These are phyloP conservation scores for Pinus taeda DNA, from an alignment of 75 land plant species.

Conservation along the genomic window DNA sequence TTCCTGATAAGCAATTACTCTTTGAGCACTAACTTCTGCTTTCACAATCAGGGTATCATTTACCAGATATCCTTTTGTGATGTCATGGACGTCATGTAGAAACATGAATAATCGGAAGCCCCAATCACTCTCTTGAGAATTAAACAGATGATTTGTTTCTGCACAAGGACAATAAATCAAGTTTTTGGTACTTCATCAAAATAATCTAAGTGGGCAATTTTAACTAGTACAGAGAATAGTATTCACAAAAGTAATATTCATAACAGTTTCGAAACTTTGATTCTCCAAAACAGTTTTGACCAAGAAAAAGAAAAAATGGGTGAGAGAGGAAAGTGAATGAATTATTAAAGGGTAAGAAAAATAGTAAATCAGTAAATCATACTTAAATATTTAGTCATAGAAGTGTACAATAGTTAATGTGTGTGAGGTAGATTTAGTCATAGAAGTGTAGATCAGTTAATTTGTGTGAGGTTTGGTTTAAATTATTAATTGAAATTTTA, in stretches of 20 bases:
- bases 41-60: conserved; percentile 73
- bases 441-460: no score
- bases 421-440: no score
- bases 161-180: conserved; percentile 13
- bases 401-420: no score
- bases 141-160: conserved; percentile 91
- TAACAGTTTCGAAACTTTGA: neutral
- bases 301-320: no score
- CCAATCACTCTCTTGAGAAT: conserved; percentile 90
- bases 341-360: no score
- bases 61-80: conserved; percentile 67
- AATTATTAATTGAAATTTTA: no score
- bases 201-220: neutral
- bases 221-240: neutral
- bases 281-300: no score
- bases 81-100: conserved; percentile 74
- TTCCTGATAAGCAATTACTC: conserved; percentile 66
- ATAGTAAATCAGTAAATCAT: no score
- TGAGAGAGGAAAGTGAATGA: no score
- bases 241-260: neutral
- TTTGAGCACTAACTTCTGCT: conserved; percentile 81
- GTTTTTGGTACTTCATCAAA: neutral
- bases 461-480: no score
- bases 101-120: conserved; percentile 93
- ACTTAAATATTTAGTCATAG: no score